A percentile compares a stretch with the other conserved stretches of the same genome.
Evolutionary conservation across 805 yeast genomes (phyloP).

Genomic region (Ogataea methylovora): DNA sequence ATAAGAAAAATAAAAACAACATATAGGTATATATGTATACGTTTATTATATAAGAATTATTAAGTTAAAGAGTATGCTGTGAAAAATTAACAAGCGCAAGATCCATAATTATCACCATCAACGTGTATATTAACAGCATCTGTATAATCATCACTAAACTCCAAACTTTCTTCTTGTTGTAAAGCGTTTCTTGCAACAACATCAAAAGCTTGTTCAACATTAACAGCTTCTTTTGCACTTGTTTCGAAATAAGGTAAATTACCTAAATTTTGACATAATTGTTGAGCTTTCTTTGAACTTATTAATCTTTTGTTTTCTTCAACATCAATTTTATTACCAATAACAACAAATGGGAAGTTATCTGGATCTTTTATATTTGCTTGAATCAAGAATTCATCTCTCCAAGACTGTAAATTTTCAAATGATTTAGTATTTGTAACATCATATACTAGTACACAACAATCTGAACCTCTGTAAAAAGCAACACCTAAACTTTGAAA

Average conservation of each 20-base stretch:
- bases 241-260: slow-evolving; percentile 93
- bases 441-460: slow-evolving; percentile 93
- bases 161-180: slow-evolving; percentile 90
- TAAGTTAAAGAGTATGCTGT: too few relatives aligned
- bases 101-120: slow-evolving; percentile 63
- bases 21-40: too few relatives aligned
- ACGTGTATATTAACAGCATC: slow-evolving; percentile 94
- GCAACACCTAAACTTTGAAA: slow-evolving; percentile 97
- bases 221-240: slow-evolving; percentile 94
- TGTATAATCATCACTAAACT: slow-evolving; percentile 86
- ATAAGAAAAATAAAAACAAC: too few relatives aligned
- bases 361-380: slow-evolving; percentile 92
- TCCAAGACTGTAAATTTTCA: slow-evolving; percentile 85
- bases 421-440: slow-evolving; percentile 93
- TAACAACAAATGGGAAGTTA: slow-evolving; percentile 89
- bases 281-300: slow-evolving; percentile 43
- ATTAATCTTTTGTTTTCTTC: slow-evolving; percentile 84
- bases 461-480: slow-evolving; percentile 95
- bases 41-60: too few relatives aligned
- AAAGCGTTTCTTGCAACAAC: slow-evolving; percentile 92
- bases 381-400: slow-evolving; percentile 91
- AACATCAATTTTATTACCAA: slow-evolving; percentile 92
- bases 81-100: slow-evolving; percentile 77
- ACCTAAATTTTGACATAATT: slow-evolving; percentile 35
- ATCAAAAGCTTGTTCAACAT: slow-evolving; percentile 93